Evolutionary conservation across 306 rosid species (phyloP), one percentile per base, ranked within the genome.

Genomic region (Herpetospermum pedunculosum): DNA sequence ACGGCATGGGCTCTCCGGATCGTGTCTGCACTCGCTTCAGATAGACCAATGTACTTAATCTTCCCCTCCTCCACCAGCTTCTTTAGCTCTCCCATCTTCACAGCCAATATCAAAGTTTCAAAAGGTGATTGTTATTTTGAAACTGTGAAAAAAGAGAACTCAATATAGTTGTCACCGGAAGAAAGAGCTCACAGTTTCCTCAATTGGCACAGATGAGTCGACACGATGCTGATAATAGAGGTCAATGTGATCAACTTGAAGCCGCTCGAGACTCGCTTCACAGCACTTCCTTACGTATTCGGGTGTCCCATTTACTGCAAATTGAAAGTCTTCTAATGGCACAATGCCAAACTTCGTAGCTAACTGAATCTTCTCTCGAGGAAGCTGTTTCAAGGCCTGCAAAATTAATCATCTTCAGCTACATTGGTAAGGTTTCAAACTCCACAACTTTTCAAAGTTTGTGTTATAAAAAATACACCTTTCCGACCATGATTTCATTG

Each of bases 21-120:
- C 34, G 96, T 88, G 64, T 92, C 87, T 0, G 88, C 82, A 76
- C 90, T 84, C 0, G 96, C 92, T 62, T 89, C 97, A 71, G 96
- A 89, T 59, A 85, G 74, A 12, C 93, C 97, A 15, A 89, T 78
- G 35, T 86, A 92, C 81, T 43, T 86, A 12, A 89, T 72, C 70
- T 89, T 92, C 34, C 97, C 92, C 79, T 88, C 96, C 70, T 87
- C 89, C 73, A 87, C 96, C 26, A 89, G 81, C 70, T 86, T 89
- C 82, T 91, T 91, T 12, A 91, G 89, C 78, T 91, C 97, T 63
- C 84, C 85, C 18, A 91, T 77, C 97, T 91, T 18, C 25, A 32
- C 44, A 30, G 6, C 16, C 14, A 16, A 30, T 41, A 54, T 68
- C 14, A 73, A 16, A 50, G 63, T 44, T n/a, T 34, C 35, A 2